Base-by-base conservation (phyloP, 306 rosid genomes). In the Lagenaria siceraria region DNA sequence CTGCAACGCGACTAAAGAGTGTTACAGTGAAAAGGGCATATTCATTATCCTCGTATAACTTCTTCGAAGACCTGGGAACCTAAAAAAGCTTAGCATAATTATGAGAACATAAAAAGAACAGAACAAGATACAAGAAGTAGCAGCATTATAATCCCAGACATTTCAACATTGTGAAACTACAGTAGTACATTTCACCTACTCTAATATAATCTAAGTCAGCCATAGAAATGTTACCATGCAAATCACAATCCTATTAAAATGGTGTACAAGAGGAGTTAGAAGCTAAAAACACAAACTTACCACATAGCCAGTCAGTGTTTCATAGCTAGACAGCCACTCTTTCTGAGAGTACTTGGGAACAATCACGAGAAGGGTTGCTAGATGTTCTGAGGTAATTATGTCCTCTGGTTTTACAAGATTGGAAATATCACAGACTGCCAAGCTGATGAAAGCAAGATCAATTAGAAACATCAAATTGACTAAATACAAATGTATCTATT, bases 371-470 rank as follows among this genome's bases (percentile, higher is more conserved):
- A 93, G 89, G 17, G 98, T 93, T 82, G 87, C 86, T 52, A 93
- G 86, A 85, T 93, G 89, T 76, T 93, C 97, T 31, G 98, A 91
- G 80, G 84, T 73, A 79, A 93, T 65, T 58, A 93, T 88, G 83
- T 93, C 97, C 85, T 91, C 98, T 25, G 96, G 89, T 79, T 89
- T 93, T 79, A 93, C 97, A 82, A 93, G 88, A 84, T 85, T 88
- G 73, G 98, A 91, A 85, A 93, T 87, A 84, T 91, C 97, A 78
- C 97, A 92, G n/a, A 93, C 97, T 51, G 98, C 98, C 85, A 91
- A 88, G 87, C 96, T 93, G 87, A 79, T 83, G 31, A 19, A 29
- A 77, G 11, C 5, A 63, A 25, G 19, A 59, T 29, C 65, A 6
- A 69, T 43, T n/a, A 38, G 61, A 53, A 81, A 22, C 2, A 36